A percentile compares a stretch with the other conserved stretches of the same genome.
Evolutionary conservation across 139 green algal species (phyloP).

Genomic region (Picochlorum sp.): DNA sequence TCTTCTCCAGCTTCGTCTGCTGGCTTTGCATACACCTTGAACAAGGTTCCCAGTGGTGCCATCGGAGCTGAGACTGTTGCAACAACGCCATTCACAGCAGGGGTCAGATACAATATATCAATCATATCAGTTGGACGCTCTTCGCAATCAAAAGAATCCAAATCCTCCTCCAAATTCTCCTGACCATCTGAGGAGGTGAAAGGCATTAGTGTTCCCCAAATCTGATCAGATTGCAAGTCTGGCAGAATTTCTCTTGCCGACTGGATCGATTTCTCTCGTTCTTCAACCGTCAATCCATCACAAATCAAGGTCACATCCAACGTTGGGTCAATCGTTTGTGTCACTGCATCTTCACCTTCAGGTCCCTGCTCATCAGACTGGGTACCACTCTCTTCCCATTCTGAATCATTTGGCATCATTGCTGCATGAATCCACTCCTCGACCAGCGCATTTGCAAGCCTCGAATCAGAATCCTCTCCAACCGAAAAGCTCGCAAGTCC

Average conservation of each 20-base stretch:
- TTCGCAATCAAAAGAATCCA: neutral
- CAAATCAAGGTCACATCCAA: slow-evolving; percentile 18
- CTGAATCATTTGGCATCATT: neutral
- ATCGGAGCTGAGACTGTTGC: neutral
- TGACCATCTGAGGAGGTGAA: slow-evolving; percentile 1
- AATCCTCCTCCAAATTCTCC: neutral
- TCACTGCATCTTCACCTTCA: slow-evolving; percentile 8
- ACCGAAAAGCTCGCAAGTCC: neutral
- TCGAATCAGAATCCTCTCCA: neutral
- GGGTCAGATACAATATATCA: slow-evolving; percentile 6
- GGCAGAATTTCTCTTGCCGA: slow-evolving; percentile 18
- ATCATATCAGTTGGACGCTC: neutral
- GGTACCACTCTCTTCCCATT: neutral
- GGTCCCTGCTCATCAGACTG: neutral
- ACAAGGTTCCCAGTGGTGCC: neutral
- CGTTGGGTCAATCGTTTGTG: slow-evolving; percentile 8
- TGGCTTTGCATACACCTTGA: slow-evolving; percentile 4
- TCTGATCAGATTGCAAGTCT: slow-evolving; percentile 23
- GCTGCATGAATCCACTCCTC: slow-evolving; percentile 11
- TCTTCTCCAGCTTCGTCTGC: slow-evolving; percentile 2
- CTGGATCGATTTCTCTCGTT: slow-evolving; percentile 13
- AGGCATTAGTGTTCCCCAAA: neutral
- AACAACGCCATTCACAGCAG: slow-evolving; percentile 2
- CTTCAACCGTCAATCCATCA: slow-evolving; percentile 9
- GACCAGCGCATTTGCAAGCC: slow-evolving; percentile 4